Base-by-base conservation (phyloP, 106 monocot species). In the Platanthera zijinensis region DNA sequence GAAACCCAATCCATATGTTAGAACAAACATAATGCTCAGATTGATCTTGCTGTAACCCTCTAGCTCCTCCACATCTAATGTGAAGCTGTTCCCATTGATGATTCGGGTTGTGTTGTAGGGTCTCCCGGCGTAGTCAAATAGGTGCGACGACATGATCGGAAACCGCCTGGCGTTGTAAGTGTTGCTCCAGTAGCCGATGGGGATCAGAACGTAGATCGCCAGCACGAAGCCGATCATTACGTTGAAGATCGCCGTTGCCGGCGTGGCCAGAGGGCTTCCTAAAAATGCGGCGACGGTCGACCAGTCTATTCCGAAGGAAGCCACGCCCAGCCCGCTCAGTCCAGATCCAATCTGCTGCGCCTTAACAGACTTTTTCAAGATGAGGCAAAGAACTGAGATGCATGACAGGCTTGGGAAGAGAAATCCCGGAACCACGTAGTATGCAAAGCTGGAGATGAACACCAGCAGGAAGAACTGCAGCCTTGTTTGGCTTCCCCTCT, bases 271-370 rank as follows among this genome's bases (percentile, higher is more conserved):
- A 1, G 90, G 90, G 50, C 66, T 82, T 7, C 83, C 85, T 0
- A 81, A 57, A 69, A 83, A 83, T 4, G 75, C 77, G 1, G 76
- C 48, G 0, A 81, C 71, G 0, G 83, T 85, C 2, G 79, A 54
- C 87, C 90, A 85, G 21, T 87, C 90, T 6, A 90, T 77, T 25
- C 82, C 82, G 21, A 90, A 81, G 28, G 90, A 83, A 10, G 83
- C 87, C 7, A 90, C 52, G 50, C 90, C 90, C 4, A 90, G 76
- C 7, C 90, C 90, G 2, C 17, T 66, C 14, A 83, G 32, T 8
- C 87, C 90, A 2, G 87, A 85, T 3, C 90, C 90, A 54, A 90
- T 82, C 53, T 90, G 87, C 6, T 87, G 90, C 10, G 83, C 85
- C 0, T 79, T 85, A 48, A 87, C 52, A 0, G 87, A 90, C 46